A percentile compares a stretch with the other conserved stretches of the same genome.
These are phyloP conservation scores for Fusarium newnesense DNA, from an alignment of 2,329 filamentous ascomycete genomes.

Conservation along the genomic window DNA sequence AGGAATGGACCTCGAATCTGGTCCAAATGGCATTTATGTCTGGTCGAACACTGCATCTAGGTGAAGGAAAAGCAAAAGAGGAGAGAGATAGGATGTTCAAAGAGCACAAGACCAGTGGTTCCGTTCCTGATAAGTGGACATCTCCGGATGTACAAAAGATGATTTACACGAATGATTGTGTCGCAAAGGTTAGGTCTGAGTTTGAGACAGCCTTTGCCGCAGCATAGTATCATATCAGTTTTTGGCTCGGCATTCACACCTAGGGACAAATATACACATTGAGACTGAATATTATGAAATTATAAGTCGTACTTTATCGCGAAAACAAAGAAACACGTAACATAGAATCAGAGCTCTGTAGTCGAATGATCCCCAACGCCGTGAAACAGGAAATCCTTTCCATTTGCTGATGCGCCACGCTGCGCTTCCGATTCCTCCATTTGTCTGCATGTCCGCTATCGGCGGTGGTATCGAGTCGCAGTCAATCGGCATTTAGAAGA, in stretches of 20 bases:
- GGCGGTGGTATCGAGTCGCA: conserved; percentile 13
- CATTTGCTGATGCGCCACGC: conserved; percentile 20
- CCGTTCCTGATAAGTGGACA: conserved; percentile 75
- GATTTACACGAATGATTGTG: conserved; percentile 73
- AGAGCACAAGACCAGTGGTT: conserved; percentile 59
- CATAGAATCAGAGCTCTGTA: conserved; percentile 20
- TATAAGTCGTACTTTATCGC: conserved; percentile 33
- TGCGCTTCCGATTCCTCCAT: conserved; percentile 14
- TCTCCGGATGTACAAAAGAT: conserved; percentile 75
- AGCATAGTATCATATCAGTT: conserved; percentile 20
- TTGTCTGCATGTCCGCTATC: background rate
- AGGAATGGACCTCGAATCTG: conserved; percentile 42
- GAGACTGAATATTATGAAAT: conserved; percentile 33
- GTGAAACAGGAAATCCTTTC: conserved; percentile 20
- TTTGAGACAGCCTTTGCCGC: conserved; percentile 38
- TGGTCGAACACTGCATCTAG: conserved; percentile 66
- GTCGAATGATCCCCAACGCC: conserved; percentile 38
- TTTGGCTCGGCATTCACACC: background rate
- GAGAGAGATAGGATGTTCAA: conserved; percentile 68
- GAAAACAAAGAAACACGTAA: conserved; percentile 29
- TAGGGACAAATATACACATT: background rate
- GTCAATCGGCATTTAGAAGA: conserved; percentile 57
- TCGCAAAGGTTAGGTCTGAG: conserved; percentile 53
- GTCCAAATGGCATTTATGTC: conserved; percentile 42
- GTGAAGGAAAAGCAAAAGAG: conserved; percentile 67